Percentiles rank a stretch among this genome's conserved stretches.
Evolutionary conservation across 2,329 filamentous ascomycete species (phyloP).

Genomic region (Pseudocercospora fijiensis): DNA sequence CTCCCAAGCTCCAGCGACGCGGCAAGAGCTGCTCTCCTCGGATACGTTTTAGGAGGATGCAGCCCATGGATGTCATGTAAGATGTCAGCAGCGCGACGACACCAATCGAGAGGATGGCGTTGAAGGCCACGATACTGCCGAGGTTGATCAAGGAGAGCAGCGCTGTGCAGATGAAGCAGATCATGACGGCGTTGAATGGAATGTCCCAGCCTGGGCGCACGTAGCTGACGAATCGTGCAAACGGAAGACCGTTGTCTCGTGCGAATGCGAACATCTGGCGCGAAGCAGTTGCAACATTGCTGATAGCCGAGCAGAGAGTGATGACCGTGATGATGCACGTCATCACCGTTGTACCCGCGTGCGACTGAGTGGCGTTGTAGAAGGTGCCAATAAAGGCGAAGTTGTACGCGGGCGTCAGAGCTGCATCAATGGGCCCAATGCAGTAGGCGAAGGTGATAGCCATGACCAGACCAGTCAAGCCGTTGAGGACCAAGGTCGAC

Average conservation of each 20-base stretch:
- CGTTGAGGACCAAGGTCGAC: conserved; percentile 43
- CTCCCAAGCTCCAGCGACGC: conserved; percentile 29
- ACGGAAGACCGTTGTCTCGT: conserved; percentile 46
- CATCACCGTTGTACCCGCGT: conserved; percentile 37
- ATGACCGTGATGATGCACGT: conserved; percentile 41
- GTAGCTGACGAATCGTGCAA: conserved; percentile 29
- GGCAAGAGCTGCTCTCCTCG: conserved; percentile 30
- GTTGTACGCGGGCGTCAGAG: conserved; percentile 24
- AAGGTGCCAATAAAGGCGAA: conserved; percentile 40
- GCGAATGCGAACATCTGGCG: conserved; percentile 47
- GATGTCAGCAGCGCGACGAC: conserved; percentile 39
- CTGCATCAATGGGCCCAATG: conserved; percentile 38
- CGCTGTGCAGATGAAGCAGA: conserved; percentile 27
- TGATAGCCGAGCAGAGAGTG: conserved; percentile 43
- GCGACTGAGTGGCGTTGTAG: conserved; percentile 38
- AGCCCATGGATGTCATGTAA: conserved; percentile 32
- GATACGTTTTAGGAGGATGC: conserved; percentile 30
- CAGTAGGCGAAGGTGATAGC: conserved; percentile 44
- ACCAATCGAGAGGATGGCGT: conserved; percentile 42
- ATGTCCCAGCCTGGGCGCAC: conserved; percentile 30
- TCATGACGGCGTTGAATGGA: conserved; percentile 33
- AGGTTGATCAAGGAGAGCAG: conserved; percentile 35
- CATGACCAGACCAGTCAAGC: conserved; percentile 43
- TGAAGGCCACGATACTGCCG: conserved; percentile 44
- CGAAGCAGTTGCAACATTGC: conserved; percentile 42